Evolutionary conservation across 306 rosid genomes (phyloP).

Genomic region (Luffa aegyptiaca): DNA sequence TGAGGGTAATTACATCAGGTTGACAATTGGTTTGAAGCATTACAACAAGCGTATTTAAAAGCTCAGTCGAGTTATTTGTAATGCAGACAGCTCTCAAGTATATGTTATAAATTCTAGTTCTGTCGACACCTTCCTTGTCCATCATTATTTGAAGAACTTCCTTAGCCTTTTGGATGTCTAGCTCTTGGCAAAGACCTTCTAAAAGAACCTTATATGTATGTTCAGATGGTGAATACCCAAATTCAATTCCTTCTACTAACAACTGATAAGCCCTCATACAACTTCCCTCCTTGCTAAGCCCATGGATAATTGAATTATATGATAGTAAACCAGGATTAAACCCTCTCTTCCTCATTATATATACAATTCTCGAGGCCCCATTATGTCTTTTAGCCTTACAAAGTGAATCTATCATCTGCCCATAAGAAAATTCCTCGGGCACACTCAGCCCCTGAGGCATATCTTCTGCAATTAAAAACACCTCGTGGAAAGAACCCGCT

Average conservation of each 20-base stretch:
- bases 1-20: slow-evolving; percentile 64
- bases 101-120: slow-evolving; percentile 66
- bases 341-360: slow-evolving; percentile 58
- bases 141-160: slow-evolving; percentile 56
- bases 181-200: slow-evolving; percentile 49
- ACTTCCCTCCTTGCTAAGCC: slow-evolving; percentile 74
- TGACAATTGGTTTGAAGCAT: slow-evolving; percentile 67
- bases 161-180: slow-evolving; percentile 45
- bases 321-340: slow-evolving; percentile 44
- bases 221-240: slow-evolving; percentile 51
- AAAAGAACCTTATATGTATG: slow-evolving; percentile 53
- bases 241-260: slow-evolving; percentile 54
- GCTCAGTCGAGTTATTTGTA: slow-evolving; percentile 56
- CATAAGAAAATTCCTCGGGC: slow-evolving; percentile 42
- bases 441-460: slow-evolving; percentile 46
- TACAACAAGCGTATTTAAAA: slow-evolving; percentile 51
- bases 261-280: slow-evolving; percentile 76
- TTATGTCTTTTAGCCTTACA: slow-evolving; percentile 60
- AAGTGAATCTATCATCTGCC: slow-evolving; percentile 77
- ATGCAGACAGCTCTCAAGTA: slow-evolving; percentile 67
- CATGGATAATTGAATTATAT: slow-evolving; percentile 54
- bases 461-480: slow-evolving; percentile 56
- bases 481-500: slow-evolving; percentile 52
- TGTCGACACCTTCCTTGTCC: slow-evolving; percentile 36
- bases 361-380: slow-evolving; percentile 66